These are phyloP conservation scores for Cryptosporidium felis DNA, from an alignment of 169 alveolate species.

Conservation along the genomic window DNA sequence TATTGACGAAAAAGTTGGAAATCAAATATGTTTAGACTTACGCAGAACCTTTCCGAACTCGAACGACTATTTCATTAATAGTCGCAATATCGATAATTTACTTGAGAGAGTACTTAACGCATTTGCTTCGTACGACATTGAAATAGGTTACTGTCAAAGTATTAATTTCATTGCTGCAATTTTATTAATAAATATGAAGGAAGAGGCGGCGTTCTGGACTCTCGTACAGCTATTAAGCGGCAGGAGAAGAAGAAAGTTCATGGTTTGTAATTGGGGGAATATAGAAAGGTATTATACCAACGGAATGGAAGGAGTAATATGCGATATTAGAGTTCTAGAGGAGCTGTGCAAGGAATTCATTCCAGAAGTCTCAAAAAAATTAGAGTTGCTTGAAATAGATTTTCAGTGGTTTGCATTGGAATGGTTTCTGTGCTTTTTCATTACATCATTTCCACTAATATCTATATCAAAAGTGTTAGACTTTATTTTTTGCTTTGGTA, in stretches of 20 bases:
- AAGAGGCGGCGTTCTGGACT: constrained; percentile 81
- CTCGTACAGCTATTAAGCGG: constrained; percentile 23
- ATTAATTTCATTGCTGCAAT: constrained; percentile 82
- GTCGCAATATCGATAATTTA: neutral
- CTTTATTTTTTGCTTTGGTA: constrained; percentile 54
- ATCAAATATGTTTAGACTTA: constrained; percentile 54
- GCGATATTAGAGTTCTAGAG: constrained; percentile 30
- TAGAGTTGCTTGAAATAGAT: constrained; percentile 9
- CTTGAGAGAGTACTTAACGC: constrained; percentile 79
- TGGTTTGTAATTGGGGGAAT: constrained; percentile 7
- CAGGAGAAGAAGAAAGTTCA: constrained; percentile 5
- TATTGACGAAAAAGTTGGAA: constrained; percentile 8
- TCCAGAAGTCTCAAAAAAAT: constrained; percentile 17
- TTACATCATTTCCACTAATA: constrained; percentile 30
- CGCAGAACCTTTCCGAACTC: constrained; percentile 50
- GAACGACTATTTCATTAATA: neutral
- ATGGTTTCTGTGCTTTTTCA: constrained; percentile 65
- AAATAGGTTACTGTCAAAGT: constrained; percentile 84
- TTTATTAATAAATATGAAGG: constrained; percentile 81
- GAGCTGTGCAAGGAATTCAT: constrained; percentile 1
- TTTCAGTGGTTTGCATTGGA: constrained; percentile 70
- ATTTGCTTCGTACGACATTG: constrained; percentile 75
- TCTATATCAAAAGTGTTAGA: constrained; percentile 16
- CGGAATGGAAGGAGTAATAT: constrained; percentile 41
- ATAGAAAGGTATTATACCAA: constrained; percentile 14